These are phyloP conservation scores for Gossypium rotundifolium DNA, from an alignment of 345 rosid genomes.

Conservation along the genomic window DNA sequence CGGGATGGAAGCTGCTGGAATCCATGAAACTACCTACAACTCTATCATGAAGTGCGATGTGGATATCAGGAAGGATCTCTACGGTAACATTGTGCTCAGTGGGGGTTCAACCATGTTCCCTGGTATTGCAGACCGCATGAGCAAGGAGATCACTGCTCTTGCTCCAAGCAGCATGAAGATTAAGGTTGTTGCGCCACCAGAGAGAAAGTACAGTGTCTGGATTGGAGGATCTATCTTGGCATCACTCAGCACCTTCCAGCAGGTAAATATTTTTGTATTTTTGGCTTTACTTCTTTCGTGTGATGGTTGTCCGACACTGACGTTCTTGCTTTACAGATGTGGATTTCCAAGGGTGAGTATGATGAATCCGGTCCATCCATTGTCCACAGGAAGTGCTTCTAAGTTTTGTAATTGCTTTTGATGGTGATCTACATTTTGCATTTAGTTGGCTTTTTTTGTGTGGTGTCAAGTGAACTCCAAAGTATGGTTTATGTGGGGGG, in stretches of 20 bases:
- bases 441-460: conserved; percentile 37
- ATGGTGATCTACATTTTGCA: conserved; percentile 38
- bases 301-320: not conserved
- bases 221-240: conserved; percentile 74
- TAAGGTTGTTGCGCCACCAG: conserved; percentile 21
- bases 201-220: conserved; percentile 50
- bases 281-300: not conserved
- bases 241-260: conserved; percentile 75
- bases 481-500: conserved; percentile 29
- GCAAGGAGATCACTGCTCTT: conserved; percentile 62
- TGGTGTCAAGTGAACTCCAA: conserved; percentile 29
- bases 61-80: conserved; percentile 43
- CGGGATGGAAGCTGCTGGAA: conserved; percentile 70
- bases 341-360: conserved; percentile 57
- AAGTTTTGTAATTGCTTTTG: conserved; percentile 20
- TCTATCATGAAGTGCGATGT: conserved; percentile 60
- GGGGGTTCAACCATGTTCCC: conserved; percentile 76
- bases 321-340: conserved; percentile 33
- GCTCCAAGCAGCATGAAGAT: conserved; percentile 26
- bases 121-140: conserved; percentile 73
- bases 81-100: conserved; percentile 33
- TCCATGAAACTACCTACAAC: conserved; percentile 65
- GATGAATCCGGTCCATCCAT: conserved; percentile 61
- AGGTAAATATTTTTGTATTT: conserved; percentile 25
- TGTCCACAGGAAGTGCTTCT: conserved; percentile 63